Evolutionary conservation across 2,329 filamentous ascomycete species (phyloP).

Genomic region (Xylariaceae sp.): DNA sequence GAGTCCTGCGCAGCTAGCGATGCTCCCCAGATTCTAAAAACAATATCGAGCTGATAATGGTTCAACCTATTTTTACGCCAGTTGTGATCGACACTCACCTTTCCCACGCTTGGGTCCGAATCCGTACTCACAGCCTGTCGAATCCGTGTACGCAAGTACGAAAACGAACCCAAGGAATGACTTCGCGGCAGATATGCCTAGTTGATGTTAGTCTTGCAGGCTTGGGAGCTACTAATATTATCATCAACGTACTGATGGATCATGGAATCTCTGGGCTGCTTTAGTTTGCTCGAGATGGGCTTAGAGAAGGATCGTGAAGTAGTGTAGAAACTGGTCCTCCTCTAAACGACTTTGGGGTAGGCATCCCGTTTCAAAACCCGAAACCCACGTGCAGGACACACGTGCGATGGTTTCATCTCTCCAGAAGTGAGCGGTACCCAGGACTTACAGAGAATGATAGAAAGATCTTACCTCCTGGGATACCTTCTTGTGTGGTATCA

Average conservation of each 20-base stretch:
- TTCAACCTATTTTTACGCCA: not conserved
- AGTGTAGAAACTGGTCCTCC: not conserved
- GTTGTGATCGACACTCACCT: not conserved
- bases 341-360: not conserved
- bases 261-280: not conserved
- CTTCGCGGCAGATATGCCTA: no score
- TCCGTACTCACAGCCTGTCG: not conserved
- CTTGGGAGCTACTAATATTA: no score
- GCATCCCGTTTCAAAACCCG: not conserved
- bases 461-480: not conserved
- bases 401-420: slow-evolving; percentile 11
- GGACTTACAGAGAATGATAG: no score
- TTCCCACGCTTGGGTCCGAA: not conserved
- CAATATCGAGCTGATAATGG: not conserved
- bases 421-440: not conserved
- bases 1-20: not conserved
- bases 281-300: not conserved
- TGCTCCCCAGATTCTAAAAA: not conserved
- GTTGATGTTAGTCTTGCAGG: no score
- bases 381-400: not conserved
- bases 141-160: no score
- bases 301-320: not conserved
- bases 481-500: not conserved
- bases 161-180: no score
- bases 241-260: no score